Evolutionary conservation across 306 rosid genomes (phyloP).

Genomic region (Cucurbita ficifolia): DNA sequence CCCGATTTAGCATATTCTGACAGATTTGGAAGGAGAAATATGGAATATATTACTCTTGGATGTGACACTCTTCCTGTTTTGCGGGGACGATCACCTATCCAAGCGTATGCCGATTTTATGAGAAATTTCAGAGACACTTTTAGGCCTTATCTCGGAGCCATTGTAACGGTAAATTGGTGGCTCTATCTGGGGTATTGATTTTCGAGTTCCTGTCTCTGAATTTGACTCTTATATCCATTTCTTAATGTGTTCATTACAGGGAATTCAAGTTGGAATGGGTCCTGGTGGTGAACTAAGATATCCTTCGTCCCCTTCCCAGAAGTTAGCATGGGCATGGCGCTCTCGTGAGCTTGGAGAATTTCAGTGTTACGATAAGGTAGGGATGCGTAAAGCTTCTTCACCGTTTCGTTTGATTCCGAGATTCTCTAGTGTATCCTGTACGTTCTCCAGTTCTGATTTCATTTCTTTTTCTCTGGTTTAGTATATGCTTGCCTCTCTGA

Average conservation of each 20-base stretch:
- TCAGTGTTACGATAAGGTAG: slow-evolving; percentile 88
- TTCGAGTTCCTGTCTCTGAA: neutral
- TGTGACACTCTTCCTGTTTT: slow-evolving; percentile 81
- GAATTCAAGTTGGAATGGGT: slow-evolving; percentile 87
- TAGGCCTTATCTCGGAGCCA: slow-evolving; percentile 41
- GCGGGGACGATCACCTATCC: slow-evolving; percentile 74
- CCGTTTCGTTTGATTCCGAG: neutral
- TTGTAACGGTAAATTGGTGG: slow-evolving; percentile 49
- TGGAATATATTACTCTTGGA: slow-evolving; percentile 74
- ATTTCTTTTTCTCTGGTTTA: slow-evolving; percentile 13
- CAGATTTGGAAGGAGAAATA: slow-evolving; percentile 62
- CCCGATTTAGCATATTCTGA: slow-evolving; percentile 63
- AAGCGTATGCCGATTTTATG: slow-evolving; percentile 76
- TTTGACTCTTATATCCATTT: neutral
- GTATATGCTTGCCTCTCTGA: slow-evolving; percentile 78
- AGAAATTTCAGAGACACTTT: slow-evolving; percentile 66
- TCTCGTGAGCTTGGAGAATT: slow-evolving; percentile 59
- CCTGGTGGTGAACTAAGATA: slow-evolving; percentile 85
- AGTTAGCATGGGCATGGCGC: slow-evolving; percentile 32
- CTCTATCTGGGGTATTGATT: neutral
- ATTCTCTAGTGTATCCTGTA: too few species aligned
- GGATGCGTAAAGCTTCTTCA: slow-evolving; percentile 9
- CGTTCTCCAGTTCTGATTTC: neutral
- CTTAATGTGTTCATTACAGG: slow-evolving; percentile 29
- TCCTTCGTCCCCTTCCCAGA: slow-evolving; percentile 46